Base-by-base conservation (phyloP, 1,284 basidiomycete species). In the Ustilago loliicola region DNA sequence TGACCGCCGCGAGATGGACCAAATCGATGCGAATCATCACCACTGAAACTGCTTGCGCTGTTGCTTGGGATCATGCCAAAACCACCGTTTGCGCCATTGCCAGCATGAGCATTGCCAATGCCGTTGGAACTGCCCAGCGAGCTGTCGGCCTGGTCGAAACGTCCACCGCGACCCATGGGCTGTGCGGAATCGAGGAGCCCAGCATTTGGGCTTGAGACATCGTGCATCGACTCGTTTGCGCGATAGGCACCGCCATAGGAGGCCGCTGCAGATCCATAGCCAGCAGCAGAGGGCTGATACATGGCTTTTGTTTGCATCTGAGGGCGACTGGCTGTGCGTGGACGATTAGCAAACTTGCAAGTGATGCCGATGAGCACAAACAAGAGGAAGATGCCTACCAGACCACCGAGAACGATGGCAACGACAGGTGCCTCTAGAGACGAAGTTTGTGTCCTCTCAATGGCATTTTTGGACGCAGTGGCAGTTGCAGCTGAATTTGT, bases 211-310 rank as follows among this genome's bases (percentile, higher is more conserved):
- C 32, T 76, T 21, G 74, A 77, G 19, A 68, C 59, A 45, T 77
- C 73, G 60, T 64, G 65, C 55, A 56, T 68, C 21, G 65, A 72
- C 21, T 66, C 63, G 38, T 72, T 66, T 23, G 21, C 53, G 10
- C 58, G 52, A 27, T 61, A 71, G 19, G 47, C 30, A 27, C 32
- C 56, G 23, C 40, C 21, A 32, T 48, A 42, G 36, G 34, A 23
- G 0, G 69, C 69, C 9, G 69, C 60, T 21, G 62, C 59, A 7
- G 72, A 64, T 4, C 71, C 75, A 36, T 80, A 80, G 21, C 78
- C 74, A 7, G 78, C 74, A 3, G 78, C 78, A 2, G 78, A 80
- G 17, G 78, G 78, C 59, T 80, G 74, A 34, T 60, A 80, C 73
- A 80, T 77, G 25, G 32, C 42, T 36, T 67, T 71, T 3, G 65